Percentiles rank a stretch among this genome's conserved stretches.
These are phyloP conservation scores for Lentinula boryana DNA, from an alignment of 768 basidiomycete genomes.

Conservation along the genomic window DNA sequence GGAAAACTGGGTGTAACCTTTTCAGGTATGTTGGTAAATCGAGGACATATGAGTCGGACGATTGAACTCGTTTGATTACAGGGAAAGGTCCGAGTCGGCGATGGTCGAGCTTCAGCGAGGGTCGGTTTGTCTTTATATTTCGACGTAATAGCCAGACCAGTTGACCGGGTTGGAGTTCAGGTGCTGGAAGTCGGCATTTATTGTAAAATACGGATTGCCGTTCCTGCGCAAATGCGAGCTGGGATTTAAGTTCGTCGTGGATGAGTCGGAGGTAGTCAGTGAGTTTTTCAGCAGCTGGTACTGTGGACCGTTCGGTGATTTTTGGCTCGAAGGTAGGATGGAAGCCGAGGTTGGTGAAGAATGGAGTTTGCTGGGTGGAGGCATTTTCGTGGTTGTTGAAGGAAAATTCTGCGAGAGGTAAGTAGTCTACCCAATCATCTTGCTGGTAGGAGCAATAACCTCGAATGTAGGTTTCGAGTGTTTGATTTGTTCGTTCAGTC, in stretches of 20 bases:
- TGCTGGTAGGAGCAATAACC: no score
- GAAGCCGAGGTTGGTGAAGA: conserved; percentile 25
- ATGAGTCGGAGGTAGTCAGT: conserved; percentile 6
- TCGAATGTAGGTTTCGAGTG: no score
- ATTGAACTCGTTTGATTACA: conserved; percentile 4
- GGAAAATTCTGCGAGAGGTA: conserved; percentile 27
- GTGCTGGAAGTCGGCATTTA: not conserved
- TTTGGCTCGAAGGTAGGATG: no score
- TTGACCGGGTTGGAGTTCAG: conserved; percentile 8
- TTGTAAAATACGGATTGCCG: conserved; percentile 6
- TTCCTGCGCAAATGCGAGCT: conserved; percentile 10
- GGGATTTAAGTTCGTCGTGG: conserved; percentile 11
- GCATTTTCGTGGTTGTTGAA: conserved; percentile 30
- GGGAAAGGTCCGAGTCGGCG: conserved; percentile 13
- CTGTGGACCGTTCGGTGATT: no score
- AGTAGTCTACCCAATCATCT: no score
- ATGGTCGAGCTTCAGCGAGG: conserved; percentile 18
- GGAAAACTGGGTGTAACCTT: conserved; percentile 20
- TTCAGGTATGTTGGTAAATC: conserved; percentile 13
- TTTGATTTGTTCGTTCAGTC: no score
- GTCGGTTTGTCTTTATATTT: conserved; percentile 19
- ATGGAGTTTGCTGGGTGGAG: conserved; percentile 30
- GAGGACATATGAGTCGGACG: conserved; percentile 11
- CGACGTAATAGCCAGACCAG: conserved; percentile 12
- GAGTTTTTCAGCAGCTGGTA: conserved; percentile 4